Conservation (phyloP, 257 asterid species). For the Paraleonurus japonicus region DNA sequence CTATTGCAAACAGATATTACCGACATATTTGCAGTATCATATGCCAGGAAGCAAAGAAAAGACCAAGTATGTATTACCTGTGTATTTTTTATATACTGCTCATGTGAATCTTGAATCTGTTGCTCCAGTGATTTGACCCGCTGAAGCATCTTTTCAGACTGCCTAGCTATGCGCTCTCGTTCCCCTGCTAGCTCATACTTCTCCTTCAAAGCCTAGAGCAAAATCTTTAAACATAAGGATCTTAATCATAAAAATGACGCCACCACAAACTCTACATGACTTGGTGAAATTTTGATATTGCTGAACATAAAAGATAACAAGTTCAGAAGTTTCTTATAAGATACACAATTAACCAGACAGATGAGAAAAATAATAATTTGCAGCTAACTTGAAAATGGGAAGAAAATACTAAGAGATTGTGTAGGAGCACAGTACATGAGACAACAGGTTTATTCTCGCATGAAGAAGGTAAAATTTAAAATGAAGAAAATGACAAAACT, state of each 20-base stretch:
- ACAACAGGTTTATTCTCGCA: neutral
- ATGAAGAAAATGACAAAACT: constrained; percentile 10
- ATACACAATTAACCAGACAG: neutral
- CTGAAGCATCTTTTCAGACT: constrained; percentile 39
- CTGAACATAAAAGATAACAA: neutral
- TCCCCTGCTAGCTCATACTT: constrained; percentile 61
- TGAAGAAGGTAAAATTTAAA: constrained; percentile 3
- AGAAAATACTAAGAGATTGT: neutral
- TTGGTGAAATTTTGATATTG: neutral
- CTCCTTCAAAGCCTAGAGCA: constrained; percentile 67
- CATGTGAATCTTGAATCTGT: constrained; percentile 64
- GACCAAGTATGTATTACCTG: constrained; percentile 50
- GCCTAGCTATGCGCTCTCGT: constrained; percentile 39
- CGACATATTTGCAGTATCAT: constrained; percentile 22
- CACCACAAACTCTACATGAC: constrained; percentile 14
- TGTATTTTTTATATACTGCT: constrained; percentile 61
- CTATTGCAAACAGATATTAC: constrained; percentile 43
- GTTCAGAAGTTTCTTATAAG: constrained; percentile 13
- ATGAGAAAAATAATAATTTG: neutral
- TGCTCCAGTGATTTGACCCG: constrained; percentile 50
- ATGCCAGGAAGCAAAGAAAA: constrained; percentile 19
- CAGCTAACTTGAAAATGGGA: constrained; percentile 17
- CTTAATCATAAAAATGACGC: constrained; percentile 11
- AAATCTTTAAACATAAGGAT: constrained; percentile 26
- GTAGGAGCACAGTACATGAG: constrained; percentile 4